Percentiles rank a stretch among this genome's conserved stretches.
phyloP scores from a whole-genome alignment of 139 green algal genomes.

The Yamagishiella unicocca region DNA sequence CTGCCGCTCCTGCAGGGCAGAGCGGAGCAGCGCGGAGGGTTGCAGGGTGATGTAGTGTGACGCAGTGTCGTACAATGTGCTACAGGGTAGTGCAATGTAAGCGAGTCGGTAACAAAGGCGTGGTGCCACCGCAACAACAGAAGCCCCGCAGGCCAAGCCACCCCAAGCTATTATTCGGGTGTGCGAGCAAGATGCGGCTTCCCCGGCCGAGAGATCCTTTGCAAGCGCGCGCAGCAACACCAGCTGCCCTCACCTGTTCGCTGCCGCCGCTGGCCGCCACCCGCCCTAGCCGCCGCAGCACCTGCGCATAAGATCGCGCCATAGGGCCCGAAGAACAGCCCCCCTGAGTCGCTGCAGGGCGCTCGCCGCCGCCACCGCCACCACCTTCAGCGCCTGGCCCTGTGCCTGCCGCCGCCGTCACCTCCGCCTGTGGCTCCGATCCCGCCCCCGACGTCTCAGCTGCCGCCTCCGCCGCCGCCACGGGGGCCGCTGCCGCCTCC shows the following conservation, averaged over 20 bases:
- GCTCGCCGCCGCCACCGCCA: background rate
- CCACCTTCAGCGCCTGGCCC: background rate
- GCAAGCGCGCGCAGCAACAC: too few species aligned
- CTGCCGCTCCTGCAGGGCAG: conserved; percentile 23
- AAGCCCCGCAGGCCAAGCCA: too few species aligned
- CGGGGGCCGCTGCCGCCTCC: background rate
- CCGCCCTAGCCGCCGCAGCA: conserved; percentile 36
- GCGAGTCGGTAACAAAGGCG: too few species aligned
- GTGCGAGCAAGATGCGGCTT: too few species aligned
- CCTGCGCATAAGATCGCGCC: conserved; percentile 19
- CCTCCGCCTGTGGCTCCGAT: background rate
- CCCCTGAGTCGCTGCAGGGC: background rate
- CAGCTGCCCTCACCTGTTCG: conserved; percentile 25
- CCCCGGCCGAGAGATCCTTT: too few species aligned
- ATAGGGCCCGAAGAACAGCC: conserved; percentile 25
- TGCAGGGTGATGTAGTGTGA: background rate
- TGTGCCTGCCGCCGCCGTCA: background rate
- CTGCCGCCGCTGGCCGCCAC: conserved; percentile 4
- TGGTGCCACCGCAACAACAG: too few species aligned
- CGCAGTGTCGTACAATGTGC: too few species aligned
- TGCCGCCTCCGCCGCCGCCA: background rate
- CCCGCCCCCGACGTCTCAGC: background rate
- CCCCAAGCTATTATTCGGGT: too few species aligned
- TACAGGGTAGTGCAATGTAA: too few species aligned
- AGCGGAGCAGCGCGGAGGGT: background rate